Conservation (phyloP, 1,284 basidiomycete species). For the Tetrapyrgos nigripes region DNA sequence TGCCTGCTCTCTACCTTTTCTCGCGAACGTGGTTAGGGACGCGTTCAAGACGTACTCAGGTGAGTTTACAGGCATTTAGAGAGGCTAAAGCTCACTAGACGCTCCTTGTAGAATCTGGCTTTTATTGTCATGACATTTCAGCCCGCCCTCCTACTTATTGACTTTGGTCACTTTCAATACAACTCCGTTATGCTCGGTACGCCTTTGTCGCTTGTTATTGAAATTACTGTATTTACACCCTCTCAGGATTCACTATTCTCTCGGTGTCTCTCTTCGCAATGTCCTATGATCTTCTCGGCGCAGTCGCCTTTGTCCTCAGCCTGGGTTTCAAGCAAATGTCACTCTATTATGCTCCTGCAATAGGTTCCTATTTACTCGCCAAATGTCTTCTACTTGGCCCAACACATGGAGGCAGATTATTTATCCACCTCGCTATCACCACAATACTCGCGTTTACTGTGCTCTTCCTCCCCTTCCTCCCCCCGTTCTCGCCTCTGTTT, state of each 20-base stretch:
- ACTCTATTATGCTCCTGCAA: slow-evolving; percentile 90
- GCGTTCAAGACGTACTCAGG: slow-evolving; percentile 77
- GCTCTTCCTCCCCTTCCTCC: slow-evolving; percentile 80
- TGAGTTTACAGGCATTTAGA: slow-evolving; percentile 34
- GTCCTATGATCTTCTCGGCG: slow-evolving; percentile 77
- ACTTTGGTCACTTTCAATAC: slow-evolving; percentile 95
- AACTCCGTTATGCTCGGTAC: slow-evolving; percentile 89
- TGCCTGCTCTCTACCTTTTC: slow-evolving; percentile 76
- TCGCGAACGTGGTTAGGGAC: slow-evolving; percentile 64
- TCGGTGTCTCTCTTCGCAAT: slow-evolving; percentile 73
- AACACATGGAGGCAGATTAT: slow-evolving; percentile 72
- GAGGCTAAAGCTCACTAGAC: background rate
- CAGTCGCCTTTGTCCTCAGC: slow-evolving; percentile 83
- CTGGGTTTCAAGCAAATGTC: slow-evolving; percentile 97
- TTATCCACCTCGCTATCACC: slow-evolving; percentile 69
- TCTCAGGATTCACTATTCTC: slow-evolving; percentile 72
- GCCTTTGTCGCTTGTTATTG: slow-evolving; percentile 21
- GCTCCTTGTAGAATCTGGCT: slow-evolving; percentile 63
- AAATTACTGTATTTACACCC: slow-evolving; percentile 1
- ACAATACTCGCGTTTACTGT: slow-evolving; percentile 68
- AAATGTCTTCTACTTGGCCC: slow-evolving; percentile 81
- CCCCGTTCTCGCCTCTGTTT: slow-evolving; percentile 50
- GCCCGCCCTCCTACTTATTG: slow-evolving; percentile 84
- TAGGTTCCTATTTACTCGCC: slow-evolving; percentile 84
- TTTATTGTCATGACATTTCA: slow-evolving; percentile 81